Evolutionary conservation across 768 basidiomycete genomes (phyloP).

Genomic region (Mycena polygramma): DNA sequence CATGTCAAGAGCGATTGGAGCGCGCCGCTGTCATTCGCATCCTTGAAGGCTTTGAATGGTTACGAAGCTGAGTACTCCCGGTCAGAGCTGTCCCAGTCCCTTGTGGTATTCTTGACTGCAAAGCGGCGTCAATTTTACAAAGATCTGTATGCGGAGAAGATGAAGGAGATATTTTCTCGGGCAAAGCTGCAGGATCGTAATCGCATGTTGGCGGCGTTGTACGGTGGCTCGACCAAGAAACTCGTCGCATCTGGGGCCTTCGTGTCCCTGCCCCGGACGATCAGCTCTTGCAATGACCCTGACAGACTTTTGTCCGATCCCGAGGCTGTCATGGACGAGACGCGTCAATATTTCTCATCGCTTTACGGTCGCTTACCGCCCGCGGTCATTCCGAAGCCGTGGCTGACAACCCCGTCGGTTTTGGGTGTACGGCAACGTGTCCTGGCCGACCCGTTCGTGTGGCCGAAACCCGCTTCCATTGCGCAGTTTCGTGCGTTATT

Average conservation of each 20-base stretch:
- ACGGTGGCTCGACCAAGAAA: neutral
- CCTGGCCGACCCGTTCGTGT: neutral
- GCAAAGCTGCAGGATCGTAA: neutral
- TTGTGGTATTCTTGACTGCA: no score
- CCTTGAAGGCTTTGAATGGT: neutral
- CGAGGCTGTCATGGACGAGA: constrained; percentile 21
- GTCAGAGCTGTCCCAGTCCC: no score
- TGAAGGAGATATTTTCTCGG: no score
- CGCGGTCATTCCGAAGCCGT: constrained; percentile 40
- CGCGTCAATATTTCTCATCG: constrained; percentile 36
- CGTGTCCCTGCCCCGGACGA: neutral
- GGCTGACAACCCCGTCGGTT: constrained; percentile 37
- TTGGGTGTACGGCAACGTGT: neutral
- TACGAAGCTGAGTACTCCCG: no score
- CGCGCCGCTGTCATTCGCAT: neutral
- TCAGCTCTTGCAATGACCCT: constrained; percentile 1
- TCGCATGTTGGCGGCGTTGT: neutral
- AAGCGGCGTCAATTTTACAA: no score
- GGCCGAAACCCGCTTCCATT: neutral
- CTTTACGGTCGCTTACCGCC: constrained; percentile 32
- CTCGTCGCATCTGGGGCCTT: constrained; percentile 5
- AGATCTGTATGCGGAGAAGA: no score
- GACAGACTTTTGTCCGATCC: constrained; percentile 23
- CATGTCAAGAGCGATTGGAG: neutral
- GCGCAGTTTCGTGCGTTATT: constrained; percentile 32